Evolutionary conservation across 495 filamentous ascomycete genomes (phyloP).

Genomic region (Podospora comata): DNA sequence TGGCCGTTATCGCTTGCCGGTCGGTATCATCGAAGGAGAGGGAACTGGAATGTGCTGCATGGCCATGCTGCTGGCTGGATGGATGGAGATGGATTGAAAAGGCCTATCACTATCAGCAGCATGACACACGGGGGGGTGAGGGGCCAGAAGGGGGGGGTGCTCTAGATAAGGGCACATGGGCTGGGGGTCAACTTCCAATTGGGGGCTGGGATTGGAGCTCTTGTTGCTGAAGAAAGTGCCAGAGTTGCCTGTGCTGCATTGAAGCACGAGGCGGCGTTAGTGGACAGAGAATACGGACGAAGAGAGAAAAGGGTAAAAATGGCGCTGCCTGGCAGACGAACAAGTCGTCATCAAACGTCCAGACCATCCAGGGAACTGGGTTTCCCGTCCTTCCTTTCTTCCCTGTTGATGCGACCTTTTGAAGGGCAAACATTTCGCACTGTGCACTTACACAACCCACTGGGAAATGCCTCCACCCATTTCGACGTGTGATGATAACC

Average conservation of each 20-base stretch:
- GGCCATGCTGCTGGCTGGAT: too few relatives aligned
- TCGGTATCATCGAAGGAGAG: background rate
- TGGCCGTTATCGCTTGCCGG: too few relatives aligned
- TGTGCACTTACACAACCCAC: constrained; percentile 13
- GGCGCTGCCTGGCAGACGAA: background rate
- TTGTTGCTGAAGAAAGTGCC: background rate
- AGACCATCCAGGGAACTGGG: constrained; percentile 9
- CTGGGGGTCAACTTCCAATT: constrained; percentile 12
- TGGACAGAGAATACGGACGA: constrained; percentile 1
- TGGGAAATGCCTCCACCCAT: constrained; percentile 2
- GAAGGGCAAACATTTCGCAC: constrained; percentile 4
- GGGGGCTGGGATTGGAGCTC: constrained; percentile 3
- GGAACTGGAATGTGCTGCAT: background rate
- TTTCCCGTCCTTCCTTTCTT: too few relatives aligned
- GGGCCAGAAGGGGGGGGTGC: background rate
- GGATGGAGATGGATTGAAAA: background rate
- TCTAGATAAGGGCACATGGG: constrained; percentile 5
- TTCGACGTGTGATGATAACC: constrained; percentile 3
- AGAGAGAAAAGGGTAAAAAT: constrained; percentile 1
- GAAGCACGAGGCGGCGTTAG: background rate
- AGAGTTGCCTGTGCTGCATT: background rate
- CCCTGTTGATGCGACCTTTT: background rate
- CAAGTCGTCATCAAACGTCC: background rate
- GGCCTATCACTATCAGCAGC: background rate
- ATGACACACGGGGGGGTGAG: background rate